Percentiles rank a stretch among this genome's conserved stretches.
These are phyloP conservation scores for Maudiozyma barnettii DNA, from an alignment of 805 yeast species.

Conservation along the genomic window DNA sequence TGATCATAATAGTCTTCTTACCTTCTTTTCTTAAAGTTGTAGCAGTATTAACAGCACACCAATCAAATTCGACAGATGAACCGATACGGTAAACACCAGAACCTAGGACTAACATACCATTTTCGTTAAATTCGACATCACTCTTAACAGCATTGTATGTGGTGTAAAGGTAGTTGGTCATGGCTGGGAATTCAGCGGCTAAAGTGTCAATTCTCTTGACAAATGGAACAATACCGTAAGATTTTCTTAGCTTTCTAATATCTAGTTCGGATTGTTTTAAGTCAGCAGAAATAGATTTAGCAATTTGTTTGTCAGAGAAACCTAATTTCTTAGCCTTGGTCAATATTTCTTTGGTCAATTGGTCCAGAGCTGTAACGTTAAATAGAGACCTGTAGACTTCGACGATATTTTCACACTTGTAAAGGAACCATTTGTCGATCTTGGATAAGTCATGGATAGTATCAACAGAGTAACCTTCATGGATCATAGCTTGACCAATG, in stretches of 20 bases:
- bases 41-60: slow-evolving; percentile 98
- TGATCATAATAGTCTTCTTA: slow-evolving; percentile 87
- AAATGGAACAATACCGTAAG: slow-evolving; percentile 75
- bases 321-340: slow-evolving; percentile 84
- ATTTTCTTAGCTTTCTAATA: slow-evolving; percentile 74
- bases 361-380: slow-evolving; percentile 45
- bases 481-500: slow-evolving; percentile 91
- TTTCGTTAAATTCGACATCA: slow-evolving; percentile 78
- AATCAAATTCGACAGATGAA: slow-evolving; percentile 95
- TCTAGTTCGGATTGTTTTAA: slow-evolving; percentile 50
- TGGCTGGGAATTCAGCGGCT: slow-evolving; percentile 98
- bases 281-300: slow-evolving; percentile 52
- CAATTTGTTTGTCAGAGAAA: slow-evolving; percentile 91
- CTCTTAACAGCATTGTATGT: slow-evolving; percentile 86
- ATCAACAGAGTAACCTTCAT: slow-evolving; percentile 86
- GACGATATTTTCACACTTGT: slow-evolving; percentile 89
- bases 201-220: slow-evolving; percentile 95
- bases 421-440: slow-evolving; percentile 92
- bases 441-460: slow-evolving; percentile 83
- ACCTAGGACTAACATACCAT: slow-evolving; percentile 90
- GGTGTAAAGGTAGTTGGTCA: slow-evolving; percentile 89
- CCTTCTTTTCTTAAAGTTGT: slow-evolving; percentile 85
- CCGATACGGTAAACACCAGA: slow-evolving; percentile 99
- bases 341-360: slow-evolving; percentile 60
- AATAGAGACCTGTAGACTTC: slow-evolving; percentile 77